Evolutionary conservation across 1,284 basidiomycete species (phyloP), one percentile per base, ranked within the genome.

Genomic region (Pterula multifida): DNA sequence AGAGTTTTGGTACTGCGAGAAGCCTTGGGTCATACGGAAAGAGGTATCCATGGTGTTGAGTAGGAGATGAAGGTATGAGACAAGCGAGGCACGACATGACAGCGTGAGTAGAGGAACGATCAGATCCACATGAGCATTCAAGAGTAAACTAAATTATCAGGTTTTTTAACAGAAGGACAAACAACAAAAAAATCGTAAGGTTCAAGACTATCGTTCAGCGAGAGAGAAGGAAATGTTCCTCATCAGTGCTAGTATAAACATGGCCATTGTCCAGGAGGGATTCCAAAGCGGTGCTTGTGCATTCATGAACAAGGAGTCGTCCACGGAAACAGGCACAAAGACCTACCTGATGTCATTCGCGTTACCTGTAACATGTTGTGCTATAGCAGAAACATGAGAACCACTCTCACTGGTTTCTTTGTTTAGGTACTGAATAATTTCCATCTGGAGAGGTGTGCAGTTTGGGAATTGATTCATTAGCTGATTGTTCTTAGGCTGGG

Each of bases 391-490:
- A 44, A 90, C 77, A 58, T 83, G 75, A 36, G 85, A 70, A 6
- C 85, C 86, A 51, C 79, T 76, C 1, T 69, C 67, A 47, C 65
- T 65, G 23, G 56, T 56, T 26, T 70, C 63, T 36, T 60, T 57
- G 25, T 68, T 56, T 49, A 90, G 78, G 53, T 76, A 72, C 45
- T 77, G 62, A 58, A 90, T 67, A 55, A 94, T 85, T 24, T 70
- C 67, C 45, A 76, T 73, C 56, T 90, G 78, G 26, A 90, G 60
- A 3, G 64, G 55, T 12, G 78, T 76, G n/a, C 87, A 68, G 55
- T 79, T 66, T 1, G 74, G 69, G 54, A 72, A 83, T 52, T 75
- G 71, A 50, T 75, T 76, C 36, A 55, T 63, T 35, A 49, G 48
- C 2, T 51, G 49, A 19, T 53, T 22, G 36, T 28, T 47, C n/a